These are phyloP conservation scores for Viridothelium virens DNA, from an alignment of 495 filamentous ascomycete genomes.

Conservation along the genomic window DNA sequence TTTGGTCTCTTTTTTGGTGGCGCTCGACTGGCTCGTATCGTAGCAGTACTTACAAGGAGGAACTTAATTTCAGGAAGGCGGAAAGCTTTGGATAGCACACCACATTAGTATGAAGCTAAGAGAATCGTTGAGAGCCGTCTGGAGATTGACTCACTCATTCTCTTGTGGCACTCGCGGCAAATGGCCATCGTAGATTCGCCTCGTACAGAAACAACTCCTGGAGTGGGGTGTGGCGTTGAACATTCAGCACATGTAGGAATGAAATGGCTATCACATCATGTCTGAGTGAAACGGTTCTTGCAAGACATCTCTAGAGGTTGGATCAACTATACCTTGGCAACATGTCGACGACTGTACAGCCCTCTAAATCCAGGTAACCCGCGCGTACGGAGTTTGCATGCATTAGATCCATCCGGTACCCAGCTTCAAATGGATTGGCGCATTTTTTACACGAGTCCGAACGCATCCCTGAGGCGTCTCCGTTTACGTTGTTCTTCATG, in stretches of 20 bases:
- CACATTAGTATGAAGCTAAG: constrained; percentile 3
- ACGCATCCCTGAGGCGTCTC: constrained; percentile 29
- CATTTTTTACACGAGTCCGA: constrained; percentile 67
- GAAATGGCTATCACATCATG: constrained; percentile 51
- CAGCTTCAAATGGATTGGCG: constrained; percentile 56
- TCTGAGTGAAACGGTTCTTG: background rate
- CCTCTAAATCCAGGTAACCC: constrained; percentile 75
- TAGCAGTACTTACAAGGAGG: constrained; percentile 55
- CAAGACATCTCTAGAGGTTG: background rate
- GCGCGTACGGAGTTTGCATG: constrained; percentile 69
- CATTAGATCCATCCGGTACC: constrained; percentile 66
- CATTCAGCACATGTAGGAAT: constrained; percentile 75
- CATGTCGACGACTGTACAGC: constrained; percentile 71
- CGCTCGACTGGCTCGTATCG: constrained; percentile 36
- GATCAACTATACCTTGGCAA: constrained; percentile 56
- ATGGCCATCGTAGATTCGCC: constrained; percentile 70
- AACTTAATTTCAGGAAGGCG: constrained; percentile 76
- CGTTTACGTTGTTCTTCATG: constrained; percentile 44
- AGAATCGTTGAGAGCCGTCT: background rate
- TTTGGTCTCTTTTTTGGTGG: constrained; percentile 50
- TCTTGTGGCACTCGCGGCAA: constrained; percentile 73
- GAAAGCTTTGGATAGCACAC: constrained; percentile 42
- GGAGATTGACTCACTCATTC: constrained; percentile 53
- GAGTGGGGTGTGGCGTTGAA: constrained; percentile 56
- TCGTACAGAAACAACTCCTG: constrained; percentile 61